Conservation (phyloP, 2,329 filamentous ascomycete species). For the Ophiostoma populinum region DNA sequence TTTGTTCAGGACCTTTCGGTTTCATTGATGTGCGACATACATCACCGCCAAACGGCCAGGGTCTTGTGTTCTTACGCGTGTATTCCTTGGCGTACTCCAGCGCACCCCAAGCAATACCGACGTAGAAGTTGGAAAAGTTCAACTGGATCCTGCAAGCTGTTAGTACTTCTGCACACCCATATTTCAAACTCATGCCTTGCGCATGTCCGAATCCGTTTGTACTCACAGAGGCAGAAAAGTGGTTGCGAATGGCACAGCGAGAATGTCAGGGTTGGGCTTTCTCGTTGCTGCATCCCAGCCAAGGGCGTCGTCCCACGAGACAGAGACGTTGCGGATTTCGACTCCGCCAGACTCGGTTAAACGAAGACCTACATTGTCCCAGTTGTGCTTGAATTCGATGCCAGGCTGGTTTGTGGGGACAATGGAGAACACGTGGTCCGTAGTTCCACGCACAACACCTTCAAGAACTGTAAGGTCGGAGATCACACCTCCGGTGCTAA, state of each 20-base stretch:
- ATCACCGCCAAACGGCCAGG: conserved; percentile 48
- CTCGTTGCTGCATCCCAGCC: conserved; percentile 38
- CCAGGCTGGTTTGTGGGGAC: conserved; percentile 39
- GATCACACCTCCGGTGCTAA: conserved; percentile 50
- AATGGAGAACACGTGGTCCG: conserved; percentile 45
- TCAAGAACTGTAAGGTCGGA: conserved; percentile 50
- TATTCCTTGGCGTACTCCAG: conserved; percentile 37
- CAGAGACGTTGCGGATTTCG: conserved; percentile 37
- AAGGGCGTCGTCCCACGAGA: conserved; percentile 42
- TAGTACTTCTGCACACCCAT: not conserved
- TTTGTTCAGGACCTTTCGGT: not conserved
- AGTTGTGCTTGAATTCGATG: conserved; percentile 42
- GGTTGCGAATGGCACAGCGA: conserved; percentile 35
- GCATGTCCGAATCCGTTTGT: too few relatives aligned
- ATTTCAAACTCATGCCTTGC: not conserved
- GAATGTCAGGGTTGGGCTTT: conserved; percentile 29
- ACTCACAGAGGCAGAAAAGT: conserved; percentile 37
- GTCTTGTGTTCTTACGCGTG: conserved; percentile 35
- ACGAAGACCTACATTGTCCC: conserved; percentile 46
- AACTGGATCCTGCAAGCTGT: conserved; percentile 30
- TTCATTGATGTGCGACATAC: conserved; percentile 15
- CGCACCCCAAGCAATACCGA: conserved; percentile 43
- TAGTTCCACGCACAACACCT: conserved; percentile 38
- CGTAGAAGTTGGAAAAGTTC: conserved; percentile 49
- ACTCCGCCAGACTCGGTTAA: conserved; percentile 47